Conservation (phyloP, 2,329 filamentous ascomycete species). For the Phoma sp. region DNA sequence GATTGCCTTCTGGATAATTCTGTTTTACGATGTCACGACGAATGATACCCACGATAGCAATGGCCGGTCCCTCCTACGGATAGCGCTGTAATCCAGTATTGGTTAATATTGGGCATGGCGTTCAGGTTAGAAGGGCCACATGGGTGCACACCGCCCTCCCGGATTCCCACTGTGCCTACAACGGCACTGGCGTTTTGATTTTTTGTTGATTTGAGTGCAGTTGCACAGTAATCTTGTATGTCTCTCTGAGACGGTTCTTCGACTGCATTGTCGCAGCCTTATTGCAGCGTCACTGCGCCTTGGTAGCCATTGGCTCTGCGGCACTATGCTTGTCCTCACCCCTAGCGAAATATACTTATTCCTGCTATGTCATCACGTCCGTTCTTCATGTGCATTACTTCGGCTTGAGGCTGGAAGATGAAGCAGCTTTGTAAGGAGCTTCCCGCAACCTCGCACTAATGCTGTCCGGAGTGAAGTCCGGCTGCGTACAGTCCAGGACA, state of each 20-base stretch:
- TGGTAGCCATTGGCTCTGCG: too few relatives aligned
- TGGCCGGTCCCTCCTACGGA: slow-evolving; percentile 32
- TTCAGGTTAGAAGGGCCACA: slow-evolving; percentile 20
- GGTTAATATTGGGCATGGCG: slow-evolving; percentile 25
- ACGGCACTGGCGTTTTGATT: slow-evolving; percentile 20
- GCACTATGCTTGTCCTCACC: too few relatives aligned
- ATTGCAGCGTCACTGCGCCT: too few relatives aligned
- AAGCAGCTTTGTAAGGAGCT: background rate
- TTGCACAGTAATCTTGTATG: slow-evolving; percentile 11
- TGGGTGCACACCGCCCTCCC: slow-evolving; percentile 23
- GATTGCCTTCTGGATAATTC: slow-evolving; percentile 28
- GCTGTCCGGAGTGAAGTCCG: slow-evolving; percentile 4
- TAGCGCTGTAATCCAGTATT: slow-evolving; percentile 32
- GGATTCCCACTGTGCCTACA: slow-evolving; percentile 13
- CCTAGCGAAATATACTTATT: too few relatives aligned
- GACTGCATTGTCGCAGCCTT: background rate
- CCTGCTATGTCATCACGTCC: too few relatives aligned
- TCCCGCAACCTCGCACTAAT: background rate
- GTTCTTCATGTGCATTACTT: too few relatives aligned
- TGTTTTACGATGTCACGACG: slow-evolving; percentile 43
- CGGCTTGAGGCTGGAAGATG: too few relatives aligned
- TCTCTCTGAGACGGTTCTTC: background rate
- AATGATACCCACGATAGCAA: slow-evolving; percentile 47
- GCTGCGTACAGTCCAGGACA: background rate
- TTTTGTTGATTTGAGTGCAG: slow-evolving; percentile 4